Conservation (phyloP, 495 filamentous ascomycete genomes). For the Penicillium simplicissimum region DNA sequence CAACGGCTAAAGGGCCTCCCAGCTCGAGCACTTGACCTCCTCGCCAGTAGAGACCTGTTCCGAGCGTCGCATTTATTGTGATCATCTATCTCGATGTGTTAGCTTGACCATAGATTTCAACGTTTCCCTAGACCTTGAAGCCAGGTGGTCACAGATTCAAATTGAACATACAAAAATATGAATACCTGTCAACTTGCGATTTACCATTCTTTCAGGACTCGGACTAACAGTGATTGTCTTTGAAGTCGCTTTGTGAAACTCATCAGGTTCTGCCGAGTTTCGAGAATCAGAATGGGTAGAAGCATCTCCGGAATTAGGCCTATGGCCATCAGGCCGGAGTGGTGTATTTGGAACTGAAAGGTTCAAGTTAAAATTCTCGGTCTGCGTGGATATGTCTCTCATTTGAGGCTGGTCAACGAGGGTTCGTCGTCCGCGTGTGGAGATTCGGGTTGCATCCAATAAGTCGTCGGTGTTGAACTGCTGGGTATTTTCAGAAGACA, state of each 20-base stretch:
- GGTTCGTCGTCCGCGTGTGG: background rate
- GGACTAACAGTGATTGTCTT: background rate
- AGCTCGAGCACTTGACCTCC: constrained; percentile 45
- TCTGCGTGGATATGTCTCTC: background rate
- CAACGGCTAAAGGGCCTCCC: constrained; percentile 43
- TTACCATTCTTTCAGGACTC: background rate
- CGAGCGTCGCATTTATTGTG: constrained; percentile 46
- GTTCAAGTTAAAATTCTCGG: background rate
- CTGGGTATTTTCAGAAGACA: background rate
- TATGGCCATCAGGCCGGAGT: background rate
- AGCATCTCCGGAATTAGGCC: background rate
- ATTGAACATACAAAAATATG: background rate
- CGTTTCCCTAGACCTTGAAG: background rate
- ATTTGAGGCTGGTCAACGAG: background rate
- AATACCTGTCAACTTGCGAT: background rate
- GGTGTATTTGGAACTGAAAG: background rate
- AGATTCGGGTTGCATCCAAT: background rate
- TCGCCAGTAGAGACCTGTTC: constrained; percentile 50
- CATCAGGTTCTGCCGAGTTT: background rate
- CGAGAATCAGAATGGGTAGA: background rate
- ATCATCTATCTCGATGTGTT: constrained; percentile 34
- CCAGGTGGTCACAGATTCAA: background rate
- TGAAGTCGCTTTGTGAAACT: background rate
- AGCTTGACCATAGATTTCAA: background rate
- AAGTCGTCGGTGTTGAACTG: background rate